These are phyloP conservation scores for Phellinidium pouzarii DNA, from an alignment of 1,284 basidiomycete genomes.

Conservation along the genomic window DNA sequence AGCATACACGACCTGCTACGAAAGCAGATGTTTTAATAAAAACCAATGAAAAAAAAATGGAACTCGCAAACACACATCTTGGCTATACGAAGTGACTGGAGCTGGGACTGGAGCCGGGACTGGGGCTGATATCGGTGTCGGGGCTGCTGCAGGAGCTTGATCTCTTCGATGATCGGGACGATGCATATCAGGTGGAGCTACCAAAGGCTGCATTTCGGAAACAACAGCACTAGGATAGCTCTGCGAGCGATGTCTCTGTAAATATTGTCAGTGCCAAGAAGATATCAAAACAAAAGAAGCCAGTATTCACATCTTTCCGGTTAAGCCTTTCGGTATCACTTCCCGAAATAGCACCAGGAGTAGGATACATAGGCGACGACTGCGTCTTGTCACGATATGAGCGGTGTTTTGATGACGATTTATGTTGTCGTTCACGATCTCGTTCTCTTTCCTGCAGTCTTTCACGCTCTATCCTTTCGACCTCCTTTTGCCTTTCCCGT, in stretches of 20 bases:
- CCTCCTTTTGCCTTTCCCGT: slow-evolving; percentile 10
- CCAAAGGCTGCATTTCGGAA: not conserved
- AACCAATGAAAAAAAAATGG: not conserved
- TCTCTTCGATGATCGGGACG: not conserved
- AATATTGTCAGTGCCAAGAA: not conserved
- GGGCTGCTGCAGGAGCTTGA: not conserved
- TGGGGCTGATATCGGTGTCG: not conserved
- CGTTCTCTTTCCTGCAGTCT: slow-evolving; percentile 6
- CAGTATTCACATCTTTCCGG: slow-evolving; percentile 11
- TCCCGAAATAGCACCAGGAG: slow-evolving; percentile 6
- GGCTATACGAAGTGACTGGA: not conserved
- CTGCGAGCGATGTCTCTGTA: slow-evolving; percentile 6
- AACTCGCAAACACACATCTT: no score
- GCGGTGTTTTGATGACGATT: slow-evolving; percentile 5
- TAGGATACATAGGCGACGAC: slow-evolving; percentile 5
- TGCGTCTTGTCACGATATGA: slow-evolving; percentile 12
- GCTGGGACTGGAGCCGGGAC: not conserved
- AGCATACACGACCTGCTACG: not conserved
- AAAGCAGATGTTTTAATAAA: not conserved
- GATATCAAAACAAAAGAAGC: not conserved
- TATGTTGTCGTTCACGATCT: slow-evolving; percentile 5
- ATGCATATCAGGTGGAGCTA: not conserved
- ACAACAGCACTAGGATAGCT: not conserved
- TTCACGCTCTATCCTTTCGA: slow-evolving; percentile 4
- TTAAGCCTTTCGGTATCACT: slow-evolving; percentile 13